Conservation (phyloP, 176 grass and related monocot species). For the Aegilops bicornis region DNA sequence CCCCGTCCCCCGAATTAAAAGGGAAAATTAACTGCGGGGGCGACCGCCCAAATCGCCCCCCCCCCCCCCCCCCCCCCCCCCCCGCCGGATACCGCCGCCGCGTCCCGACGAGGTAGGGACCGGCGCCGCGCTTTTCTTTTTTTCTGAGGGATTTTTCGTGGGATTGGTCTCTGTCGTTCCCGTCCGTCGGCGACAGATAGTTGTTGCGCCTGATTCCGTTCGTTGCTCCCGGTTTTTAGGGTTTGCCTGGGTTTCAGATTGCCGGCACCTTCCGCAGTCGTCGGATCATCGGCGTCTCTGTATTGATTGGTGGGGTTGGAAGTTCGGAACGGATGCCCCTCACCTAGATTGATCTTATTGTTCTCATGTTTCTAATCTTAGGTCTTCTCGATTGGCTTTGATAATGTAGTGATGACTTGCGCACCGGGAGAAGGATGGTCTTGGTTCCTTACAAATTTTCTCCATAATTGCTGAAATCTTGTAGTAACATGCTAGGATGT, state of each 20-base stretch:
- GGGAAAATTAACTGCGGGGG: background rate
- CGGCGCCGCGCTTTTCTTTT: background rate
- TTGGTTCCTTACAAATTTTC: background rate
- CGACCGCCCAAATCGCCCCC: background rate
- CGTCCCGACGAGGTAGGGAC: slow-evolving; percentile 18
- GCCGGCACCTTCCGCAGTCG: background rate
- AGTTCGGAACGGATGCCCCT: background rate
- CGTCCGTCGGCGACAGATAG: background rate
- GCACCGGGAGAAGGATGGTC: background rate
- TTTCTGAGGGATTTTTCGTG: background rate
- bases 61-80: background rate
- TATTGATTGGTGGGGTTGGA: background rate
- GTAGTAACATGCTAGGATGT: background rate
- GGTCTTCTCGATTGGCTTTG: background rate
- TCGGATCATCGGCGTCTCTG: background rate
- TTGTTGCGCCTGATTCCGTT: background rate
- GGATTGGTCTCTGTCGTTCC: background rate
- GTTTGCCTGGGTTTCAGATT: background rate
- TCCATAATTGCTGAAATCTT: background rate
- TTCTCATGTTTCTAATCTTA: too few relatives aligned
- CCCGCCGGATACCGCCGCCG: slow-evolving; percentile 1
- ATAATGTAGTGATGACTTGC: background rate
- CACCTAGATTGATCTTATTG: background rate
- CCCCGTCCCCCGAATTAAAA: background rate
- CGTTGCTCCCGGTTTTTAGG: background rate